Conservation (phyloP, 805 yeast species). For the Lachancea mirantina region DNA sequence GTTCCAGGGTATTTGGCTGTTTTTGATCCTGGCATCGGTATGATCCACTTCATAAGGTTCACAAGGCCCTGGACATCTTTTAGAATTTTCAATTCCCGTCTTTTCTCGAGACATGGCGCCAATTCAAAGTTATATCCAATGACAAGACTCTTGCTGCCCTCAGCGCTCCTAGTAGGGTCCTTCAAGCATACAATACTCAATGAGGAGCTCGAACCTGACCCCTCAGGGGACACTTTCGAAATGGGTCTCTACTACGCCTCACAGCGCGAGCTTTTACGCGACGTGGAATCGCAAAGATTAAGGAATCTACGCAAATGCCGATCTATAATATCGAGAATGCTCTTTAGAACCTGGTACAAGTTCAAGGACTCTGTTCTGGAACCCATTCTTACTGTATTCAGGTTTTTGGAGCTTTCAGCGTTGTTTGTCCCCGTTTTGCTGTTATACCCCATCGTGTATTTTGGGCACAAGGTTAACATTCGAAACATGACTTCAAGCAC, state of each 20-base stretch:
- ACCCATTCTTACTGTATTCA: conserved; percentile 57
- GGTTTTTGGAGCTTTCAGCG: conserved; percentile 61
- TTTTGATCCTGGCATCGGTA: no score
- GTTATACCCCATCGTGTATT: conserved; percentile 49
- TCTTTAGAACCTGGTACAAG: conserved; percentile 37
- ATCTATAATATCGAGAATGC: conserved; percentile 22
- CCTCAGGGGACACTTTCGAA: conserved; percentile 58
- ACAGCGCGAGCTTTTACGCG: conserved; percentile 43
- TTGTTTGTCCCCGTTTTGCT: conserved; percentile 66
- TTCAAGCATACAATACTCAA: conserved; percentile 1
- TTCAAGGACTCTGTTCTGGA: conserved; percentile 53
- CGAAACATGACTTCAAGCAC: conserved; percentile 11
- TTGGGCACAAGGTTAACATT: conserved; percentile 21
- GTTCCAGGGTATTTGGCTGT: no score
- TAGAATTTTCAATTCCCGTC: no score
- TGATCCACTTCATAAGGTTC: no score
- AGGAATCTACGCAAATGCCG: conserved; percentile 15
- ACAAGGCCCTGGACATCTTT: no score
- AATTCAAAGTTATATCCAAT: neutral
- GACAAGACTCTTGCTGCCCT: conserved; percentile 1
- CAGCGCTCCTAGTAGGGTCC: neutral
- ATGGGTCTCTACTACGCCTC: conserved; percentile 57
- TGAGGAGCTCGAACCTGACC: conserved; percentile 32
- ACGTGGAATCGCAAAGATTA: conserved; percentile 32
- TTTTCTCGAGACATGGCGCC: no score